phyloP scores from a whole-genome alignment of 768 basidiomycete genomes.

The Rhodotorula toruloides region DNA sequence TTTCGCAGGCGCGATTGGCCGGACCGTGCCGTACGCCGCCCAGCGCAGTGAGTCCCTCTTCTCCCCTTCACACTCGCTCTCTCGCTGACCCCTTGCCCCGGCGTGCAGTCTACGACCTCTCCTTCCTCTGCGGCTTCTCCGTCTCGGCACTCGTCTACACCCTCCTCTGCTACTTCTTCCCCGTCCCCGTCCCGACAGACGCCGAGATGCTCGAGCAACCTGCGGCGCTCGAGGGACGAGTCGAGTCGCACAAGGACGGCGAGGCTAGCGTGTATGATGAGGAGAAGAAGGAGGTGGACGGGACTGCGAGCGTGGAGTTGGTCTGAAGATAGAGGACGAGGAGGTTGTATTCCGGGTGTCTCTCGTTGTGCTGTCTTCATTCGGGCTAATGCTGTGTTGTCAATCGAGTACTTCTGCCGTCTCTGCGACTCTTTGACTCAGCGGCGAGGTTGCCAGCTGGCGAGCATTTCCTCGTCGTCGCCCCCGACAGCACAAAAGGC shows the following conservation, averaged over 20 bases:
- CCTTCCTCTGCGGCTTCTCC: conserved; percentile 79
- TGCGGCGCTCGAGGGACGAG: not conserved
- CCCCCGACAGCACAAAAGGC: no score
- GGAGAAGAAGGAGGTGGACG: not conserved
- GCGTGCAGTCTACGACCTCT: conserved; percentile 60
- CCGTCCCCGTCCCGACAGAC: conserved; percentile 54
- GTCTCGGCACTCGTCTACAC: conserved; percentile 64
- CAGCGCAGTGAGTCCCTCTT: conserved; percentile 50
- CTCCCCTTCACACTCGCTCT: not conserved
- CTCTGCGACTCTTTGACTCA: no score
- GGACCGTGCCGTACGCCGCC: conserved; percentile 60
- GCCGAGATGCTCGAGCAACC: conserved; percentile 21
- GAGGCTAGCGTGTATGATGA: conserved; percentile 2
- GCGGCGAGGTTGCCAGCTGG: no score
- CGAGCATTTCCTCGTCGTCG: no score
- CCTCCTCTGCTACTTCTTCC: conserved; percentile 58
- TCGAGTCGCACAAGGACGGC: not conserved
- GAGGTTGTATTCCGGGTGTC: not conserved
- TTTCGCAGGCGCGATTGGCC: conserved; percentile 68
- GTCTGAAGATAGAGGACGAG: not conserved
- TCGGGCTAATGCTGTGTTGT: not conserved
- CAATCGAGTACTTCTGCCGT: no score
- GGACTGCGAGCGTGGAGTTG: not conserved
- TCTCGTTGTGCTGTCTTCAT: not conserved
- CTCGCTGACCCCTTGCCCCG: not conserved